Base-by-base conservation (phyloP, 2,329 filamentous ascomycete genomes). In the Fusarium acutatum region DNA sequence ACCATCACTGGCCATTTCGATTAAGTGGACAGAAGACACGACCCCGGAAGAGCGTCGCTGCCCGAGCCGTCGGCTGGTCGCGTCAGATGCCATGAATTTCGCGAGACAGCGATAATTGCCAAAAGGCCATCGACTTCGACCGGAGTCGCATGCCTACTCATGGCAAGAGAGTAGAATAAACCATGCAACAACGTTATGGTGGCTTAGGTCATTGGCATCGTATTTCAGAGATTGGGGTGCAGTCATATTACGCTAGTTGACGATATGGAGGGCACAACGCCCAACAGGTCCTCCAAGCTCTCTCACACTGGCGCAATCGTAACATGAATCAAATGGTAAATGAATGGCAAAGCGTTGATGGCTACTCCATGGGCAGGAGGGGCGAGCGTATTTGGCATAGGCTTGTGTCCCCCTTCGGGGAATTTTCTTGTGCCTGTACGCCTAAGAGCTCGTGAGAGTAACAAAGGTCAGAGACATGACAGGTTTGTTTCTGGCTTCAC, bases 371-470 rank as follows among this genome's bases (percentile, higher is more conserved):
- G 34, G 12, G 41, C 35, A 59, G 17, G 67, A 69, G 56, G 64
- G 59, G 53, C 56, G 58, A 60, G 66, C 74, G 62, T 64, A 75
- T 75, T 47, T 73, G 72, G 67, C 67, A 74, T 72, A 63, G 72
- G 44, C 69, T 79, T 80, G 80, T 84, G 79, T 81, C 76, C 79
- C 79, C 65, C 32, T 74, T 81, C 80, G 79, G 80, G 78, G 76
- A 80, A 78, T 81, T 81, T 81, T 77, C 69, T 74, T 81, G 80
- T 81, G 77, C 77, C 82, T 84, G 83, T 84, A 82, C 82, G 66
- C 80, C 75, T 72, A 75, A 75, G 77, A 75, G 79, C 79, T 81
- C 79, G 79, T 80, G 79, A 81, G 80, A 79, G 79, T 79, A 77
- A 82, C 81, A 69, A 73, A 58, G 67, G 56, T 59, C 50, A 64